Evolutionary conservation across 148 eudicot genomes (phyloP).

Genomic region (Fallopia convolvulus): DNA sequence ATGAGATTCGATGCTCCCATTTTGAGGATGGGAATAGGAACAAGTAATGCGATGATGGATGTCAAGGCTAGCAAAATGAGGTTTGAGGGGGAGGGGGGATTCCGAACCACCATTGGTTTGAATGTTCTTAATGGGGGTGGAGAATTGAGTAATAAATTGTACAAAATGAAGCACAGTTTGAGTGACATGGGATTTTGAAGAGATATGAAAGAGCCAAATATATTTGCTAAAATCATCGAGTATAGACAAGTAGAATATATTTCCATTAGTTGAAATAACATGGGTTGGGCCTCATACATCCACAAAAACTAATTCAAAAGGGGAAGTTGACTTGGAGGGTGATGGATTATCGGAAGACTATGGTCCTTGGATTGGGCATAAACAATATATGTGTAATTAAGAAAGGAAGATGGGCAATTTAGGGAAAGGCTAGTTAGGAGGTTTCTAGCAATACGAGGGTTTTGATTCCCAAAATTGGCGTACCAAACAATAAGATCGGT

Average conservation of each 20-base stretch:
- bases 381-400: background rate
- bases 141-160: background rate
- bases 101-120: background rate
- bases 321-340: background rate
- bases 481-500: background rate
- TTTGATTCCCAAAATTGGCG: no score
- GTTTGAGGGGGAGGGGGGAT: background rate
- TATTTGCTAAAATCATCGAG: background rate
- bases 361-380: background rate
- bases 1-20: background rate
- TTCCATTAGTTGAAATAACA: background rate
- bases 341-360: background rate
- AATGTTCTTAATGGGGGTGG: background rate
- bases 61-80: background rate
- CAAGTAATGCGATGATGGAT: background rate
- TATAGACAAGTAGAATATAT: background rate
- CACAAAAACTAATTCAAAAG: background rate
- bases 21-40: background rate
- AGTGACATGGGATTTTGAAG: background rate
- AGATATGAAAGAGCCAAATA: background rate
- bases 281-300: slow-evolving; percentile 7
- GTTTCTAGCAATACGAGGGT: background rate
- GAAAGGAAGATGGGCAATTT: background rate
- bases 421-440: background rate
- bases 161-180: background rate